These are phyloP conservation scores for Exsudoporus floridanus DNA, from an alignment of 1,284 basidiomycete species.

Conservation along the genomic window DNA sequence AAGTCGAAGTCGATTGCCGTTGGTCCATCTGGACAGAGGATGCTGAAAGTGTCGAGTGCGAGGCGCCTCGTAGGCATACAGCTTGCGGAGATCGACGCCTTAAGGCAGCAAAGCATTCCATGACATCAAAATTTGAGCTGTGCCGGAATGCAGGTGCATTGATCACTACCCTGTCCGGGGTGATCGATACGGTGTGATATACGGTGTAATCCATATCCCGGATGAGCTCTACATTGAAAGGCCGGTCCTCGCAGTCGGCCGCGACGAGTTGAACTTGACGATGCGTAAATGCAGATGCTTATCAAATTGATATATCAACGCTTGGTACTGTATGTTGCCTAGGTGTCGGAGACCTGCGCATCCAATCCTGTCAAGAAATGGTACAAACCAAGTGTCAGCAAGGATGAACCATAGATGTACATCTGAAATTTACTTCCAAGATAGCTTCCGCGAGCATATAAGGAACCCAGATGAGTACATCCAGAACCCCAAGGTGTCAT, in stretches of 20 bases:
- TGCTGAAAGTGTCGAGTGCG: too few relatives aligned
- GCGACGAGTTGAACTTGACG: neutral
- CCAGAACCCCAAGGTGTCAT: neutral
- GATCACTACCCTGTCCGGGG: too few relatives aligned
- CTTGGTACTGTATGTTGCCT: neutral
- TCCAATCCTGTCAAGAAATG: neutral
- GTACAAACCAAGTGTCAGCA: neutral
- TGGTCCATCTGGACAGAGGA: too few relatives aligned
- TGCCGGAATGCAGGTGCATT: too few relatives aligned
- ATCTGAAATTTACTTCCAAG: neutral
- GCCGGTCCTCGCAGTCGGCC: neutral
- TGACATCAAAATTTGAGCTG: too few relatives aligned
- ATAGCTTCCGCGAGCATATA: conserved; percentile 1
- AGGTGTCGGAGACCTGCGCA: neutral
- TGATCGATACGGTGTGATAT: too few relatives aligned
- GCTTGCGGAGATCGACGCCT: too few relatives aligned
- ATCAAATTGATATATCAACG: neutral
- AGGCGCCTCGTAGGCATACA: too few relatives aligned
- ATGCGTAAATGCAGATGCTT: neutral
- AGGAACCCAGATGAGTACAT: neutral
- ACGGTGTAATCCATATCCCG: conserved; percentile 19
- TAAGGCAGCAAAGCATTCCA: too few relatives aligned
- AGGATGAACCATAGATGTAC: neutral
- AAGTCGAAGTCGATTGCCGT: too few relatives aligned
- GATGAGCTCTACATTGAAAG: conserved; percentile 13